phyloP scores from a whole-genome alignment of 257 asterid genomes.

The Primulina tabacum region DNA sequence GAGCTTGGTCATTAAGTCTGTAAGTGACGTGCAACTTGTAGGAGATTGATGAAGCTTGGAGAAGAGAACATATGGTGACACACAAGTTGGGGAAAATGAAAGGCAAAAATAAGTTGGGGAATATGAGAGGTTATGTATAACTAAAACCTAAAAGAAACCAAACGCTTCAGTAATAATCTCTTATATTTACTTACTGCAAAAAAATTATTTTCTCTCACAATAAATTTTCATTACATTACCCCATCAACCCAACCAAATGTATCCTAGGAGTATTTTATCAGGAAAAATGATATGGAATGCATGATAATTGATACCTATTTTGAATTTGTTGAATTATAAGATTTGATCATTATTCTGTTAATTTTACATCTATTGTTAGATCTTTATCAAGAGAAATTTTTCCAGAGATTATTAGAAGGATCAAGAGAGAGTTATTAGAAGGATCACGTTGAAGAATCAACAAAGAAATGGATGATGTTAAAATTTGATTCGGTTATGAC shows the following conservation, averaged over 20 bases:
- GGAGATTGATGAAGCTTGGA: neutral
- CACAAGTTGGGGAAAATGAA: neutral
- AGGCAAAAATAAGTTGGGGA: neutral
- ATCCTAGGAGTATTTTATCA: neutral
- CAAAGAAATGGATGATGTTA: neutral
- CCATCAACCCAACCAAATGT: neutral
- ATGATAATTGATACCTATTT: neutral
- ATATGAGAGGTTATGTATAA: too few species aligned
- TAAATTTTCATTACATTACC: neutral
- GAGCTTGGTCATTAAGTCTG: neutral
- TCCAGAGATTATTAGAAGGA: neutral
- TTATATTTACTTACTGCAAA: neutral
- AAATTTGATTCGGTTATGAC: neutral
- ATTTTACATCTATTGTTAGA: neutral
- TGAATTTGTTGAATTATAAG: neutral
- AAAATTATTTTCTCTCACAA: neutral
- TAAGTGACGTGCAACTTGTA: neutral
- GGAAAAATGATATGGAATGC: neutral
- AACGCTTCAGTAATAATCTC: neutral
- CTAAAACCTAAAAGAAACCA: neutral
- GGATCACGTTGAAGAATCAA: neutral
- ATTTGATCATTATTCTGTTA: neutral
- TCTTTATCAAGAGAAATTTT: too few species aligned
- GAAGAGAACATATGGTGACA: neutral
- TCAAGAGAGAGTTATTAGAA: neutral